These are phyloP conservation scores for Russula earlei DNA, from an alignment of 768 basidiomycete genomes.

Conservation along the genomic window DNA sequence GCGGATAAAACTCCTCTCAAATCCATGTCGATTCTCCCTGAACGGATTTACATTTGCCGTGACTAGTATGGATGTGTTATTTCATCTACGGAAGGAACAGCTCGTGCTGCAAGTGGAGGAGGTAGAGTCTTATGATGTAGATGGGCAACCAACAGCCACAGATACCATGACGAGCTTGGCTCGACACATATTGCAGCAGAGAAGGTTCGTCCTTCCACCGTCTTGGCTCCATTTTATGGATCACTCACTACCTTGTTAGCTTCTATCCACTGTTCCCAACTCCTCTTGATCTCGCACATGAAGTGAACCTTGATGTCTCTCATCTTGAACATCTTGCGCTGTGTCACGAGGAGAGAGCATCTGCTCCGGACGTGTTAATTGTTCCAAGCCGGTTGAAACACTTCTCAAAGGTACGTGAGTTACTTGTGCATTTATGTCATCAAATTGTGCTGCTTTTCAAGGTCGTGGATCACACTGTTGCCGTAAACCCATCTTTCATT, in stretches of 20 bases:
- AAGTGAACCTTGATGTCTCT: slow-evolving; percentile 85
- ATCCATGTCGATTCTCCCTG: slow-evolving; percentile 78
- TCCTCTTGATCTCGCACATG: slow-evolving; percentile 59
- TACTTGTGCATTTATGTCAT: slow-evolving; percentile 40
- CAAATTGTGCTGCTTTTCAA: slow-evolving; percentile 25
- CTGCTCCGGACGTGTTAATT: slow-evolving; percentile 76
- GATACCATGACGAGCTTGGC: slow-evolving; percentile 76
- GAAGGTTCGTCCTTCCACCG: slow-evolving; percentile 45
- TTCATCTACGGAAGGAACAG: slow-evolving; percentile 84
- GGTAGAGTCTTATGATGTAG: slow-evolving; percentile 35
- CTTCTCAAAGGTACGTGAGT: slow-evolving; percentile 65
- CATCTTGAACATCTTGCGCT: slow-evolving; percentile 49
- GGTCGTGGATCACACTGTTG: slow-evolving; percentile 66
- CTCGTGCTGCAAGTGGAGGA: slow-evolving; percentile 59
- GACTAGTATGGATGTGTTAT: slow-evolving; percentile 80
- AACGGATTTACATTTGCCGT: slow-evolving; percentile 75
- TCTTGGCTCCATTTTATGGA: not conserved
- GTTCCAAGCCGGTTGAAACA: slow-evolving; percentile 84
- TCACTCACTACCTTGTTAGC: slow-evolving; percentile 32
- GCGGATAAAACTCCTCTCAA: slow-evolving; percentile 76
- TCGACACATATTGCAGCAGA: slow-evolving; percentile 76
- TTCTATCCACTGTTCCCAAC: slow-evolving; percentile 95
- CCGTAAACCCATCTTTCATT: slow-evolving; percentile 83
- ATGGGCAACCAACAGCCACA: slow-evolving; percentile 35
- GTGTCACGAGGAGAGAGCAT: slow-evolving; percentile 25